phyloP scores from a whole-genome alignment of 78 protist species.

The Emiliania huxleyi region DNA sequence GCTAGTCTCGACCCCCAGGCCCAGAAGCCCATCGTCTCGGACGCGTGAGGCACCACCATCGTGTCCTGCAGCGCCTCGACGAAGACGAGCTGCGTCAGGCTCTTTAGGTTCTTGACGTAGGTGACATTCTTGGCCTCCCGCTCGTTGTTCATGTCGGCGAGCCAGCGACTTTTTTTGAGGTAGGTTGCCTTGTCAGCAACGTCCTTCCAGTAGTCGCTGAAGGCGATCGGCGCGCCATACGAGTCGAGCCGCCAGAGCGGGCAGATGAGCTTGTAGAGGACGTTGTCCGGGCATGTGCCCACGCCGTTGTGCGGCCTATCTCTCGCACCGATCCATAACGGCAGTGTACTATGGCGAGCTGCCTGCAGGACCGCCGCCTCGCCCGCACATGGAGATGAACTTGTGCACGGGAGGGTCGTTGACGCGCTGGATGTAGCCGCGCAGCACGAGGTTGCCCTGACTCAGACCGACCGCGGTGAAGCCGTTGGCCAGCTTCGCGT shows the following conservation, averaged over 20 bases:
- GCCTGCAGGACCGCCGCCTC: too few relatives aligned
- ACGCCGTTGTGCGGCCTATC: background rate
- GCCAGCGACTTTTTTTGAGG: constrained; percentile 49
- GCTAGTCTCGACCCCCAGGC: background rate
- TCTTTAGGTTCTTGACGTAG: background rate
- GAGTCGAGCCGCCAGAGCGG: background rate
- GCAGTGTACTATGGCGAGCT: too few relatives aligned
- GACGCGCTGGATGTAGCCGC: background rate
- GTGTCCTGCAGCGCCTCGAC: background rate
- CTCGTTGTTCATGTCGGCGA: constrained; percentile 71
- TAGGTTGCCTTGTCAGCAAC: background rate
- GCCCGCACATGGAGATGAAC: background rate
- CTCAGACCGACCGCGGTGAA: background rate
- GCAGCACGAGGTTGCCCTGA: background rate
- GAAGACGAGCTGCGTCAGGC: background rate
- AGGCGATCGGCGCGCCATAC: background rate
- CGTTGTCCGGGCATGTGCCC: background rate
- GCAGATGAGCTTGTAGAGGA: background rate
- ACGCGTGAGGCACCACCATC: background rate
- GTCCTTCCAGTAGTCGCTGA: background rate
- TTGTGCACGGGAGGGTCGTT: background rate
- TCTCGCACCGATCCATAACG: too few relatives aligned
- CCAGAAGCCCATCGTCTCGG: background rate
- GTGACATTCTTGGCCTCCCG: constrained; percentile 51
- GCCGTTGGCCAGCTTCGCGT: background rate